A percentile compares a stretch with the other conserved stretches of the same genome.
These are phyloP conservation scores for Solanum lignicaule DNA, from an alignment of 257 asterid genomes.

Conservation along the genomic window DNA sequence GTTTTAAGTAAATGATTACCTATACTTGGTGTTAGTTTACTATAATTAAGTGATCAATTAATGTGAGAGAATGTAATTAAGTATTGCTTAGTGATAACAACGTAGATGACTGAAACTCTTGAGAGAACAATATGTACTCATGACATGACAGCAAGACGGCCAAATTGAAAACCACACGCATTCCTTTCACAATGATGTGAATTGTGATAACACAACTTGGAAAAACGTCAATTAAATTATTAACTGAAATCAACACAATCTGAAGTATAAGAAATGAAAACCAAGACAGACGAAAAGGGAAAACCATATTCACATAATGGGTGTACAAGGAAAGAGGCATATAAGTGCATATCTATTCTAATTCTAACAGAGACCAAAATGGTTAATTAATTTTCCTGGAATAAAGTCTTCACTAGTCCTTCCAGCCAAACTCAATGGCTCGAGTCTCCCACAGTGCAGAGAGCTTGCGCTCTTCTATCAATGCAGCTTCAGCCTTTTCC, in stretches of 20 bases:
- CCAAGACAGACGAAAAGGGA: neutral
- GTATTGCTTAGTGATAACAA: neutral
- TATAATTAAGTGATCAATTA: neutral
- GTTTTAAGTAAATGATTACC: neutral
- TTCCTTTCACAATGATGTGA: neutral
- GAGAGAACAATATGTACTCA: neutral
- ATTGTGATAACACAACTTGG: neutral
- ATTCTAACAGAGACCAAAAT: neutral
- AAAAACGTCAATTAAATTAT: neutral
- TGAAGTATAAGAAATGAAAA: neutral
- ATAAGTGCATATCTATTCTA: neutral
- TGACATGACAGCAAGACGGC: neutral
- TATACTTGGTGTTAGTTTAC: neutral
- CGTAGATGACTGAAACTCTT: neutral
- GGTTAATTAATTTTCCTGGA: neutral
- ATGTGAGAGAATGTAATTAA: neutral
- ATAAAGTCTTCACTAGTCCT: slow-evolving; percentile 4
- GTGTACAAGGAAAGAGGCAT: neutral
- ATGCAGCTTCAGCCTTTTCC: slow-evolving; percentile 22
- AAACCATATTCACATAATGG: slow-evolving; percentile 12
- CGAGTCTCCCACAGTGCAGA: slow-evolving; percentile 25
- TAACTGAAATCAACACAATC: neutral
- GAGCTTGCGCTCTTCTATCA: slow-evolving; percentile 25
- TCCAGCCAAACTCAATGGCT: slow-evolving; percentile 25
- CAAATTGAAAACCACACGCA: neutral